phyloP scores from a whole-genome alignment of 345 rosid genomes.

The Combretum micranthum region DNA sequence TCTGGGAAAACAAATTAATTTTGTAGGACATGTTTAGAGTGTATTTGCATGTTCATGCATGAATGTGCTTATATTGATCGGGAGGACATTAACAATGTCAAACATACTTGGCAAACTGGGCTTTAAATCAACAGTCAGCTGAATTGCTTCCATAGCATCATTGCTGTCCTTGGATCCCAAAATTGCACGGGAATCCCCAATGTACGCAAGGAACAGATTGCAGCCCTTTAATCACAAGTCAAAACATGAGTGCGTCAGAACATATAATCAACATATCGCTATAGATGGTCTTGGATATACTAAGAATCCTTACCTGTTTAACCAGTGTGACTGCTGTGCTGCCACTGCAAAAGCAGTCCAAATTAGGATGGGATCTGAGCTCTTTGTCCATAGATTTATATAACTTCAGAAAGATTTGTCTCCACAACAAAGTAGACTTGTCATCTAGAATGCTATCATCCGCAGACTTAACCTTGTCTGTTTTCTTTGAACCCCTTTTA shows the following conservation, averaged over 20 bases:
- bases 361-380: conserved; percentile 50
- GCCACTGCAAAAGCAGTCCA: conserved; percentile 95
- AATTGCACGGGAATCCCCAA: conserved; percentile 94
- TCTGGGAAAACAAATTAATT: conserved; percentile 27
- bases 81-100: not conserved
- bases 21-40: no score
- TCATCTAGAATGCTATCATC: conserved; percentile 49
- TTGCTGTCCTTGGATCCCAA: conserved; percentile 63
- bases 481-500: conserved; percentile 18
- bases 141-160: conserved; percentile 63
- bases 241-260: not conserved
- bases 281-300: not conserved
- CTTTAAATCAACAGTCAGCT: conserved; percentile 92
- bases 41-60: no score
- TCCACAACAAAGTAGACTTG: conserved; percentile 44
- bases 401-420: conserved; percentile 80
- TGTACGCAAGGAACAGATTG: conserved; percentile 69
- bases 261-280: conserved; percentile 7
- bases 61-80: no score
- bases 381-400: conserved; percentile 92
- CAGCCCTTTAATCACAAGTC: conserved; percentile 42
- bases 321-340: conserved; percentile 93
- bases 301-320: conserved; percentile 58
- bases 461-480: conserved; percentile 29
- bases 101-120: conserved; percentile 89